Base-by-base conservation (phyloP, 176 grass and related monocot species). In the Lolium rigidum region DNA sequence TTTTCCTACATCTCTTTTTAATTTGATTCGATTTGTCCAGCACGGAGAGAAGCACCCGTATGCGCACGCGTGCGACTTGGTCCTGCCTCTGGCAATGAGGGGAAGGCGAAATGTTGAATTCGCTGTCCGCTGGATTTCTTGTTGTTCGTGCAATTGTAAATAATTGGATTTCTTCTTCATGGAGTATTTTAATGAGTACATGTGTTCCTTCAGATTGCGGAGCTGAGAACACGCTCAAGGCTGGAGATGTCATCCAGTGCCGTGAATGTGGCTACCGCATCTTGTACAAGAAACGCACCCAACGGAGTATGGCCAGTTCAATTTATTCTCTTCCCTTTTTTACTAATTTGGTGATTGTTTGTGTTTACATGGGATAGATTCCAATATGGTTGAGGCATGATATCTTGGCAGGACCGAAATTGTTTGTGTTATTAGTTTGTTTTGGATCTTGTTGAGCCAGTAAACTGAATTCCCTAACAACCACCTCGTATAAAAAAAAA, bases 251-350 rank as follows among this genome's bases (percentile, higher is more conserved):
- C 17, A 90, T 90, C 84, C 84, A 83, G 89, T 90, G 84, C 37
- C 80, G 89, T 56, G 89, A 90, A 52, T 90, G 84, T 7, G 89
- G 89, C 37, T 90, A 90, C 64, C 89, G 89, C 84, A 90, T 90
- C 84, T 74, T 90, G 47, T 90, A 90, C 66, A 90, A 87, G 89
- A 90, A 90, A 74, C 80, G 89, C 43, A 90, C 89, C 31, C 84
- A 65, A 35, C 55, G 84, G 22, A 90, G 88, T 90, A 90, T 2
- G 80, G 39, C 6, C 9, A 9, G 12, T 18, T 55, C 8, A 24
- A 43, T 74, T 44, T 22, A 26, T 74, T 44, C 47, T 57, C 37
- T 44, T 72, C 39, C 39, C 39, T 41, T 41, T 41, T 41, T 41
- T 41, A 41, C 31, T 67, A 6, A 17, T 67, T 67, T 6, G 14